Evolutionary conservation across 2,329 filamentous ascomycete species (phyloP).

Genomic region (Arthrobotrys sinensis): DNA sequence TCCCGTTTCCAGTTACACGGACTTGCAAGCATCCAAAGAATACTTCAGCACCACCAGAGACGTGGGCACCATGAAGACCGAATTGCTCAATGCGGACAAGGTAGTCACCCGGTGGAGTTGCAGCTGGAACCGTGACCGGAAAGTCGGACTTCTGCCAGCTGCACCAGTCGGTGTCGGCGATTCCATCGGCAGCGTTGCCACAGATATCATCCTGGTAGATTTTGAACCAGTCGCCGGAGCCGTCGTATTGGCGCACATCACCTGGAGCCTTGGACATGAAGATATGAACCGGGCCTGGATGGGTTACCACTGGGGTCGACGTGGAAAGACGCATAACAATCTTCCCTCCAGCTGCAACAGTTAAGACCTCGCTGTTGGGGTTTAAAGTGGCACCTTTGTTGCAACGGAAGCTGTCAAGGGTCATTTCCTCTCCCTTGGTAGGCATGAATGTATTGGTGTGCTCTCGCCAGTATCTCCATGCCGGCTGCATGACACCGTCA

Average conservation of each 20-base stretch:
- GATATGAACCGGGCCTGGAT: constrained; percentile 31
- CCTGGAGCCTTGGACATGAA: constrained; percentile 69
- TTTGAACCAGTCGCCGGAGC: constrained; percentile 69
- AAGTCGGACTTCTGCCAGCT: constrained; percentile 2
- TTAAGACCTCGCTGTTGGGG: no score
- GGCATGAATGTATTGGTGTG: not conserved
- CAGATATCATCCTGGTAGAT: constrained; percentile 66
- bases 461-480: not conserved
- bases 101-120: not conserved
- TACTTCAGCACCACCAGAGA: constrained; percentile 52
- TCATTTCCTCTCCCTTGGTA: not conserved
- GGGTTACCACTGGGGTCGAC: no score
- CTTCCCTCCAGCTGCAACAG: no score
- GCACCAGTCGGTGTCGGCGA: constrained; percentile 16
- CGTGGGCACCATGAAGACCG: not conserved
- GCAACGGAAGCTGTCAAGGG: no score
- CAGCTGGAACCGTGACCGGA: not conserved
- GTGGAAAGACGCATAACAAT: no score
- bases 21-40: constrained; percentile 63
- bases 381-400: no score
- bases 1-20: constrained; percentile 62
- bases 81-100: constrained; percentile 5
- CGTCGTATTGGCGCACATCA: constrained; percentile 67
- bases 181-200: not conserved
- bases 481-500: not conserved